Base-by-base conservation (phyloP, 495 filamentous ascomycete genomes). In the Penicillium cosmopolitanum region DNA sequence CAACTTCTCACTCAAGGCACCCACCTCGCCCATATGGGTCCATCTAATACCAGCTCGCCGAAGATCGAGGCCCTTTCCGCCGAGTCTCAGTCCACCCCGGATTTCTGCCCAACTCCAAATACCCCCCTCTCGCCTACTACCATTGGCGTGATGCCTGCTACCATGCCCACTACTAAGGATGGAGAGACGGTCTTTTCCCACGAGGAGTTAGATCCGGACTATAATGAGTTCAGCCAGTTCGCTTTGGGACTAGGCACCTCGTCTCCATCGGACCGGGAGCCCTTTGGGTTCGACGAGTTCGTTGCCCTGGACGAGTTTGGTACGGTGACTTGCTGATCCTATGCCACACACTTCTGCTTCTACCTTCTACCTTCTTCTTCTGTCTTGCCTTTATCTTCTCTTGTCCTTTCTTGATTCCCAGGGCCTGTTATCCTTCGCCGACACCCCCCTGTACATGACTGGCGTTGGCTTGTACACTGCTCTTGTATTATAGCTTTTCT, bases 141-240 rank as follows among this genome's bases (percentile, higher is more conserved):
- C 1, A 44, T 58, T 36, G 47, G 40, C 5, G 55, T 62, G 8
- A 38, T 38, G 2, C 56, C 61, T 34, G 16, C 56, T 36, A 25
- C 56, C 38, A 51, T 44, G 12, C 35, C 47, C 9, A 42, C 54
- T 11, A 40, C 48, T 23, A 65, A 69, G 60, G 63, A 66, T 21
- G 56, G 38, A 2, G 63, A 67, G 42, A 44, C 71, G 19, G 66
- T 71, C 59, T 66, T 73, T 16, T 63, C 69, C 10, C 65, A 72
- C 19, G 71, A 69, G 16, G 60, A 61, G 8, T 34, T 73, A 55
- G 71, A 73, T 42, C 62, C 68, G 23, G 72, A 76, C 43, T 71
- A 67, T 9, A 66, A 71, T 16, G 74, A 77, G 42, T 77, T 77
- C 55, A 77, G 73, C 47, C 71, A 71, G 50, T 78, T 73, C 59